phyloP scores from a whole-genome alignment of 345 rosid genomes.

The Diplotaxis tenuifolia region DNA sequence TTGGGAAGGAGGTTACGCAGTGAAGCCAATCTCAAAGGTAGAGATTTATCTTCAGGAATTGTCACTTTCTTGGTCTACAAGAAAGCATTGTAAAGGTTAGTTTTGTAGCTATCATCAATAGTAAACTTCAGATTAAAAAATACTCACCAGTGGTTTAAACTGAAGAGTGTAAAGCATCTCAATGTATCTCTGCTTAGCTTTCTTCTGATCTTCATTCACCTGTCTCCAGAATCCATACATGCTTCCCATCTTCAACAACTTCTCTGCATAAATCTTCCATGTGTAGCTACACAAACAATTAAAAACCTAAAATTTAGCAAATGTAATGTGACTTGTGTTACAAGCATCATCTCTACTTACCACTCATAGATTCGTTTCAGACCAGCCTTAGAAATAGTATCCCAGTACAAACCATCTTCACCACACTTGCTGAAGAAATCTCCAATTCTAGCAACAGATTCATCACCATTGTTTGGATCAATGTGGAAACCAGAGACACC shows the following conservation, averaged over 20 bases:
- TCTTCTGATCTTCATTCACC: constrained; percentile 69
- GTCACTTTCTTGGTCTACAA: constrained; percentile 59
- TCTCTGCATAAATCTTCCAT: constrained; percentile 66
- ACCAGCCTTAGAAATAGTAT: constrained; percentile 56
- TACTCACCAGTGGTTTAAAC: constrained; percentile 64
- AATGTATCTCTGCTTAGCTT: constrained; percentile 71
- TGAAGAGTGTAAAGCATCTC: constrained; percentile 68
- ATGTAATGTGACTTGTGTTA: background rate
- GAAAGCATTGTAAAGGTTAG: constrained; percentile 22
- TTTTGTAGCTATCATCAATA: background rate
- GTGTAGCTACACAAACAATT: constrained; percentile 60
- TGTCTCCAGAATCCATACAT: constrained; percentile 79
- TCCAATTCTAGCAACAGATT: constrained; percentile 59
- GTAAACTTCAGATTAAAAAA: background rate
- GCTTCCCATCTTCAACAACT: constrained; percentile 79
- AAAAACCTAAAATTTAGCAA: background rate
- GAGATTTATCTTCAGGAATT: constrained; percentile 43
- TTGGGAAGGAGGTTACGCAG: constrained; percentile 37
- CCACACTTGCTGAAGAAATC: constrained; percentile 80
- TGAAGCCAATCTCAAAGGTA: constrained; percentile 29
- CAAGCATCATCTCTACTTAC: constrained; percentile 38
- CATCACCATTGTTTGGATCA: constrained; percentile 82
- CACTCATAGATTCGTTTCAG: constrained; percentile 76
- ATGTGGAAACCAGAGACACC: constrained; percentile 87
- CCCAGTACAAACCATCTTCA: constrained; percentile 57